Evolutionary conservation across 1,284 basidiomycete species (phyloP), one percentile per base, ranked within the genome.

Genomic region (Cutaneotrichosporon sp.): DNA sequence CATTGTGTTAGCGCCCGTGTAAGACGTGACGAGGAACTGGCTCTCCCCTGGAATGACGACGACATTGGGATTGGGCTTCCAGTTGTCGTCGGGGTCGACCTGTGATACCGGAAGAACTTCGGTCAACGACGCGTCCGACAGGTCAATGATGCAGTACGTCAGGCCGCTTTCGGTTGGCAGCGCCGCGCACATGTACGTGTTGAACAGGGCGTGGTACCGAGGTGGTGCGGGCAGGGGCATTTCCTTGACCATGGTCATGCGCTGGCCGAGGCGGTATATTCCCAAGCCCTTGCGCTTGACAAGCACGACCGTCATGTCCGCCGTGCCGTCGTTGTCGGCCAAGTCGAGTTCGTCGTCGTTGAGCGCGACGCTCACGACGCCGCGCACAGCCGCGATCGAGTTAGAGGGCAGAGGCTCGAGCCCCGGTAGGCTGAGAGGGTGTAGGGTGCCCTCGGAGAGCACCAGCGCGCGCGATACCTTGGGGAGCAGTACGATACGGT

Each of bases 31-130:
- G 40, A 84, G 69, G 58, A 93, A 96, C 77, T 96, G 92, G 70
- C 86, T 86, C 52, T 86, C 85, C 36, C 85, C 85, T 6, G 79
- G 78, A 46, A 94, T 86, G 31, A 91, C 86, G 1, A 87, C 86
- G 55, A 94, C 89, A 53, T 85, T 86, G 0, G 91, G 91, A 58
- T 89, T 87, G 59, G 81, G 74, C 71, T 80, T 61, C 71, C 76
- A 77, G 42, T 70, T 61, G 4, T 62, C 65, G 4, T 66, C 60
- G 2, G 72, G 81, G 73, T 40, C 85, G 83, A 49, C 84, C 85
- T 95, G 92, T 0, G 86, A 88, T 9, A 94, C 82, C 0, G 92
- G 91, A 32, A 95, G 81, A 1, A 96, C 80, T 2, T 87, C 87
- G 11, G 89, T 84, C 31, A 90, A 80, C 0, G 87, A 86, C 0